phyloP scores from a whole-genome alignment of 2,329 filamentous ascomycete species.

The Daldinia sp. region DNA sequence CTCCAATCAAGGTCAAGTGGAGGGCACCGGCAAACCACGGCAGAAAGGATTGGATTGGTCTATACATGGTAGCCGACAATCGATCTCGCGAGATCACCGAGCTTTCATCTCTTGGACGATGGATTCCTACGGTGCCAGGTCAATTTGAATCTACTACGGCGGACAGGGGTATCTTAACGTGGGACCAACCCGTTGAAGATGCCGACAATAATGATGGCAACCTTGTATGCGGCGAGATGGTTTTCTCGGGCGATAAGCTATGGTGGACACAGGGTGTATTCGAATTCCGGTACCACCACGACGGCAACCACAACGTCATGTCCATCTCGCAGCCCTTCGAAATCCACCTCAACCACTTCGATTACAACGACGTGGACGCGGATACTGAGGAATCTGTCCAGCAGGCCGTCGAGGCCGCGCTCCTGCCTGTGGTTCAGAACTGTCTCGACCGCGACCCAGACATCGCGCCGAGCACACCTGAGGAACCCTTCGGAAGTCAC shows the following conservation, averaged over 20 bases:
- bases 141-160: slow-evolving; percentile 80
- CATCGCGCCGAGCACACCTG: slow-evolving; percentile 82
- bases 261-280: slow-evolving; percentile 98
- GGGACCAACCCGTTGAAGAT: slow-evolving; percentile 69
- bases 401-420: slow-evolving; percentile 77
- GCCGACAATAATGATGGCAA: slow-evolving; percentile 67
- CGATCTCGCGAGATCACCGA: slow-evolving; percentile 85
- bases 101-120: slow-evolving; percentile 87
- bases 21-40: slow-evolving; percentile 87
- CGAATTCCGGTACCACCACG: slow-evolving; percentile 97
- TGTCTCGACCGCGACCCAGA: slow-evolving; percentile 94
- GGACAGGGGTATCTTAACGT: slow-evolving; percentile 80
- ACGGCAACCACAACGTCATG: slow-evolving; percentile 93
- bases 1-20: slow-evolving; percentile 91
- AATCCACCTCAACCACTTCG: slow-evolving; percentile 84
- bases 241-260: slow-evolving; percentile 91
- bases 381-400: slow-evolving; percentile 75
- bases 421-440: slow-evolving; percentile 87
- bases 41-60: slow-evolving; percentile 93
- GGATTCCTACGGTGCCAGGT: slow-evolving; percentile 83
- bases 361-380: slow-evolving; percentile 80
- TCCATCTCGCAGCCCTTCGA: slow-evolving; percentile 94
- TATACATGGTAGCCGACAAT: slow-evolving; percentile 97
- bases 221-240: slow-evolving; percentile 81
- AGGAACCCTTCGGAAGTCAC: slow-evolving; percentile 86